phyloP scores from a whole-genome alignment of 495 filamentous ascomycete genomes.

The Collariella sp. region DNA sequence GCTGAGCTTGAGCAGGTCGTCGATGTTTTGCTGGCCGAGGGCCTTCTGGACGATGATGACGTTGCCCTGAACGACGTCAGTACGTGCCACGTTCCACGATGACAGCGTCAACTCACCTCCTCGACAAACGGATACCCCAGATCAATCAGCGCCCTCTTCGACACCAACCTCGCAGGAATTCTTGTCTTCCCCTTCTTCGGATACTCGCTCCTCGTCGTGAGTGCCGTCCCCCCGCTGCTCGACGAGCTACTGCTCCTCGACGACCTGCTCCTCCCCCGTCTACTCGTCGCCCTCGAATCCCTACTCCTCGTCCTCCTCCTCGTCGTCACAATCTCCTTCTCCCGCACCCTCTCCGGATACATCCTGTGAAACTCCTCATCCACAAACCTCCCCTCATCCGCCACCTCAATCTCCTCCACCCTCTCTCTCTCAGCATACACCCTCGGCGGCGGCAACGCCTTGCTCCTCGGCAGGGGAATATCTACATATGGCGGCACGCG shows the following conservation, averaged over 20 bases:
- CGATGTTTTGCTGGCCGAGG: conserved; percentile 80
- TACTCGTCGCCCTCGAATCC: conserved; percentile 23
- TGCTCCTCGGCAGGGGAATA: conserved; percentile 44
- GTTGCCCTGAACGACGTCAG: conserved; percentile 50
- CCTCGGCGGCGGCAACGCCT: conserved; percentile 38
- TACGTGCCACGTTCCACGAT: not conserved
- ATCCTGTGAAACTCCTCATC: conserved; percentile 54
- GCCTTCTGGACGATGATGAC: conserved; percentile 71
- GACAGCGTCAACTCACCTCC: conserved; percentile 51
- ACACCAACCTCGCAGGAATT: conserved; percentile 68
- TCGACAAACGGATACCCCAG: conserved; percentile 79
- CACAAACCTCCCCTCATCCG: conserved; percentile 57
- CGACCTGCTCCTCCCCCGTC: conserved; percentile 28
- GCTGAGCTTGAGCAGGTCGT: conserved; percentile 74
- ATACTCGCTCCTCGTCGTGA: conserved; percentile 48
- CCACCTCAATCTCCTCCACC: conserved; percentile 54
- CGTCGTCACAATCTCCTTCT: conserved; percentile 40
- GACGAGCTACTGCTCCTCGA: conserved; percentile 39
- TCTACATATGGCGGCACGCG: conserved; percentile 43
- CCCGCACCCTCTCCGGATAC: conserved; percentile 47
- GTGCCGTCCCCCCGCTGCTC: conserved; percentile 34
- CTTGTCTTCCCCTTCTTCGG: conserved; percentile 83
- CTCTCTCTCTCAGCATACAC: conserved; percentile 45
- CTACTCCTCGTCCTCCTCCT: conserved; percentile 31
- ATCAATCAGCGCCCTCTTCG: conserved; percentile 68